These are phyloP conservation scores for Capsella bursapastoris DNA, from an alignment of 345 rosid genomes.

Conservation along the genomic window DNA sequence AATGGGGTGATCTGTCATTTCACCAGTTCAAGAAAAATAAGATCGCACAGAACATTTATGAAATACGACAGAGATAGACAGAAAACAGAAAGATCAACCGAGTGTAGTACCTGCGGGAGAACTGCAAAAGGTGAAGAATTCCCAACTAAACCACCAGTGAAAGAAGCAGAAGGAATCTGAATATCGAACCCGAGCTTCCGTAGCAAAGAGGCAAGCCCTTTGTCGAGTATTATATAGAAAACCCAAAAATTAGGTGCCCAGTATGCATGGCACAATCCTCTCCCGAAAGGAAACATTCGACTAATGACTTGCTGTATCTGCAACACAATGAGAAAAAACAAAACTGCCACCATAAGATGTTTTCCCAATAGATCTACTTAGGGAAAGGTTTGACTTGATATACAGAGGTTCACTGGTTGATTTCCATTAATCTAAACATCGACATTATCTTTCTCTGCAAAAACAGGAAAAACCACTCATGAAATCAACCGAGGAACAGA, in stretches of 20 bases:
- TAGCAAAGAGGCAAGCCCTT: constrained; percentile 61
- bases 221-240: constrained; percentile 81
- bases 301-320: constrained; percentile 81
- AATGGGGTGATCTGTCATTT: constrained; percentile 70
- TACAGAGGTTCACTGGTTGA: background rate
- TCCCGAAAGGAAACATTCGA: constrained; percentile 95
- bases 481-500: background rate
- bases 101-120: constrained; percentile 67
- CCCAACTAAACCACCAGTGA: constrained; percentile 91
- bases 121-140: constrained; percentile 76
- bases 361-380: background rate
- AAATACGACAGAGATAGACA: background rate
- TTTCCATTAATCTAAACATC: background rate
- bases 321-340: constrained; percentile 31
- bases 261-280: constrained; percentile 96
- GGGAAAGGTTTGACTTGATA: background rate
- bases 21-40: background rate
- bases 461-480: background rate
- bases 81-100: background rate
- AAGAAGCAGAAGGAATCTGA: constrained; percentile 68
- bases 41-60: background rate
- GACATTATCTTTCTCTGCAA: background rate
- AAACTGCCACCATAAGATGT: background rate
- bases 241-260: constrained; percentile 99
- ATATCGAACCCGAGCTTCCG: constrained; percentile 62